Evolutionary conservation across 2,329 filamentous ascomycete genomes (phyloP).

Genomic region (Phaeoacremonium minimum): DNA sequence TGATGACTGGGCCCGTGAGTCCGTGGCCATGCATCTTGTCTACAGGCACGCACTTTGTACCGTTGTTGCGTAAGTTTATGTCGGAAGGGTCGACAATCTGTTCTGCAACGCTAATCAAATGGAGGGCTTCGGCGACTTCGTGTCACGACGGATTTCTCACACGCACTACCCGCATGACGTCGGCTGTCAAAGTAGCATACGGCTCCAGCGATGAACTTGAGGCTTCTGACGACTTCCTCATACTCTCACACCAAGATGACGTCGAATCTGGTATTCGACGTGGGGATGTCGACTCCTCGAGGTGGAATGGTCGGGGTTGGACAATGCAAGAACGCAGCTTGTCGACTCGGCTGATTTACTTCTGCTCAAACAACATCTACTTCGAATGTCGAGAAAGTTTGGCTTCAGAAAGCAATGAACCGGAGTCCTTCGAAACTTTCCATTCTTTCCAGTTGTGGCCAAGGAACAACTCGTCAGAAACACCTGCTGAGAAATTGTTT

Average conservation of each 20-base stretch:
- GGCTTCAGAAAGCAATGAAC: not conserved
- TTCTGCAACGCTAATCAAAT: no score
- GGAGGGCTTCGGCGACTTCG: not conserved
- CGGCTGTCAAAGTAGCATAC: not conserved
- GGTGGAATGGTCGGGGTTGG: constrained; percentile 4
- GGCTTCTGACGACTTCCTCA: no score
- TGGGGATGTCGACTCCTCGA: constrained; percentile 1
- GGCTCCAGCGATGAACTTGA: no score
- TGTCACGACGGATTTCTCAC: not conserved
- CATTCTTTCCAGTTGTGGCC: not conserved
- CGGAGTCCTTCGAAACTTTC: not conserved
- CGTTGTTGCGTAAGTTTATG: not conserved
- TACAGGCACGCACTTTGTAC: not conserved
- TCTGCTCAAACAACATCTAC: not conserved
- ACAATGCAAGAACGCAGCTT: constrained; percentile 4
- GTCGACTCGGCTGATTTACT: not conserved
- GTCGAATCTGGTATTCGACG: not conserved
- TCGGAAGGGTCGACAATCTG: not conserved
- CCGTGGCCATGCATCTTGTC: not conserved
- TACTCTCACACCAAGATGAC: not conserved
- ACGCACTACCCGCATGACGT: not conserved
- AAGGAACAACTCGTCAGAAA: not conserved
- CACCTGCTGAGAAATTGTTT: not conserved
- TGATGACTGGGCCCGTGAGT: not conserved
- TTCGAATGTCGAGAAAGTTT: not conserved